Evolutionary conservation across 352 stramenopile genomes (phyloP).

Genomic region (Saprolegnia diclina): DNA sequence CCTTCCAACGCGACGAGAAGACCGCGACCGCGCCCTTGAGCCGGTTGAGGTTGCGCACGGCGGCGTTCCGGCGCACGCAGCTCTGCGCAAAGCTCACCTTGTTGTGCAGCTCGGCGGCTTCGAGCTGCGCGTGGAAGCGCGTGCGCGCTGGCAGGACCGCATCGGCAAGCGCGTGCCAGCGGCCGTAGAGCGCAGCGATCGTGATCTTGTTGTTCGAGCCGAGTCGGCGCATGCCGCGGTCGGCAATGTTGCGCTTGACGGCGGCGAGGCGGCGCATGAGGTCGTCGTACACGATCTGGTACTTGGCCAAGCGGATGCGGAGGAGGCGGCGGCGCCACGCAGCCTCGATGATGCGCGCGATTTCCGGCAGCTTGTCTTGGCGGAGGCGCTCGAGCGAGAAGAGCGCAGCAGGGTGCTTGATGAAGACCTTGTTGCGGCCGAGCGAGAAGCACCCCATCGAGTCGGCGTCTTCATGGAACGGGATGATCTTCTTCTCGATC

Average conservation of each 20-base stretch:
- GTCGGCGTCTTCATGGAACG: slow-evolving; percentile 69
- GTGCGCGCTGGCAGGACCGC: slow-evolving; percentile 53
- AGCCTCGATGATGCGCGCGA: slow-evolving; percentile 82
- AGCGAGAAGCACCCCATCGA: slow-evolving; percentile 74
- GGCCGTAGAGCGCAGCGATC: slow-evolving; percentile 51
- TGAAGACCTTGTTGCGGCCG: slow-evolving; percentile 85
- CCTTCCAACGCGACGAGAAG: slow-evolving; percentile 72
- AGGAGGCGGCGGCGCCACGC: slow-evolving; percentile 80
- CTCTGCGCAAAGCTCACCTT: slow-evolving; percentile 69
- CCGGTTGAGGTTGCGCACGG: slow-evolving; percentile 50
- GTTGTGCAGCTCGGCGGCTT: slow-evolving; percentile 57
- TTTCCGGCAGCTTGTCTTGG: slow-evolving; percentile 64
- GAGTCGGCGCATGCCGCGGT: slow-evolving; percentile 55
- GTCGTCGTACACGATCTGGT: slow-evolving; percentile 50
- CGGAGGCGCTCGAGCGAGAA: slow-evolving; percentile 80
- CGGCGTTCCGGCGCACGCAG: slow-evolving; percentile 47
- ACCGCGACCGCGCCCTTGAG: slow-evolving; percentile 59
- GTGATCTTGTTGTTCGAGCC: slow-evolving; percentile 49
- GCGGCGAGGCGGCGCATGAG: slow-evolving; percentile 45
- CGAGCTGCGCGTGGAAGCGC: slow-evolving; percentile 41
- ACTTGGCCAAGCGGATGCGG: slow-evolving; percentile 50
- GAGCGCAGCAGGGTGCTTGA: slow-evolving; percentile 82
- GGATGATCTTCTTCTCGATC: slow-evolving; percentile 35
- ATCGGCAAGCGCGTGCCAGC: slow-evolving; percentile 48
- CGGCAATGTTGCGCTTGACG: slow-evolving; percentile 45